Conservation (phyloP, 2,329 filamentous ascomycete species). For the Paracoccidioides brasiliensis region DNA sequence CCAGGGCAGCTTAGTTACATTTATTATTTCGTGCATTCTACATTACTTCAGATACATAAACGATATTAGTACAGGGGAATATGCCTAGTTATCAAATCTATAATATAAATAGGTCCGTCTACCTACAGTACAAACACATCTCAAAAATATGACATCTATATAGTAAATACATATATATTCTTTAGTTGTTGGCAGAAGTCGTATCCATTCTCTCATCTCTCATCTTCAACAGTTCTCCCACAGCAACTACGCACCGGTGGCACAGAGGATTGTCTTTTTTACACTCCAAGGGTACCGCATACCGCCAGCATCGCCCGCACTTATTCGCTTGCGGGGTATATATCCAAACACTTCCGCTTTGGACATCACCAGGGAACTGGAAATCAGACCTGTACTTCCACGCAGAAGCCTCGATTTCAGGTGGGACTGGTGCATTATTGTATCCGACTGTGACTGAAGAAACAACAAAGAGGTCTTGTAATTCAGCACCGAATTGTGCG, state of each 20-base stretch:
- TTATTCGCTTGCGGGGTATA: slow-evolving; percentile 47
- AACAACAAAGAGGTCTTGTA: slow-evolving; percentile 55
- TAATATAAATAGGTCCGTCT: background rate
- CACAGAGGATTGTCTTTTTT: slow-evolving; percentile 53
- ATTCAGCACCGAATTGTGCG: slow-evolving; percentile 32
- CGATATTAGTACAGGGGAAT: no score
- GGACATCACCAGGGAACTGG: slow-evolving; percentile 21
- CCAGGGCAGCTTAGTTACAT: no score
- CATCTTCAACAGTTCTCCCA: slow-evolving; percentile 30
- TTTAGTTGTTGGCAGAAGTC: background rate
- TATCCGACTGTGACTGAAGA: slow-evolving; percentile 45
- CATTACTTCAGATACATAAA: no score
- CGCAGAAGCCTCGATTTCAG: slow-evolving; percentile 19
- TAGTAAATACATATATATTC: background rate
- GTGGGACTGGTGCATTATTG: slow-evolving; percentile 13
- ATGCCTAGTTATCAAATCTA: no score
- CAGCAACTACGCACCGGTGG: slow-evolving; percentile 55
- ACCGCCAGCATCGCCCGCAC: slow-evolving; percentile 83
- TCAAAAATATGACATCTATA: background rate
- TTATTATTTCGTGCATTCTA: no score
- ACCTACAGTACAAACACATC: background rate
- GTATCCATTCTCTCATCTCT: background rate
- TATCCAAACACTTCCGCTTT: slow-evolving; percentile 24
- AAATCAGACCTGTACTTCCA: slow-evolving; percentile 35
- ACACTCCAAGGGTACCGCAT: slow-evolving; percentile 43